phyloP scores from a whole-genome alignment of 805 yeast genomes.

The Kodamaea hsintzibuensis region DNA sequence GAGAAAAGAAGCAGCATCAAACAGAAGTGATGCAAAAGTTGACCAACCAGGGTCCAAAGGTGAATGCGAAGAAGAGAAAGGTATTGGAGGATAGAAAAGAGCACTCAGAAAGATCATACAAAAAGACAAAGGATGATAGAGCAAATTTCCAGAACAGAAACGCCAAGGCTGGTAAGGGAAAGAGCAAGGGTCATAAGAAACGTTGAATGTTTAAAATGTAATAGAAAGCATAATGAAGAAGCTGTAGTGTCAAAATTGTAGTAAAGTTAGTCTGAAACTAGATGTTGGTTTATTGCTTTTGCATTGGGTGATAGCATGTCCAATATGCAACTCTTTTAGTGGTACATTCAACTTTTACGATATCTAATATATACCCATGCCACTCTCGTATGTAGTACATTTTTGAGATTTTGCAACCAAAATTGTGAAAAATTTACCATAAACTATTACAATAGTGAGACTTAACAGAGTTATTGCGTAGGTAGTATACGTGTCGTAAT shows the following conservation, averaged over 20 bases:
- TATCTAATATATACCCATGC: not conserved
- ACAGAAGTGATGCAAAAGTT: constrained; percentile 37
- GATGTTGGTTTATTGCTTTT: not conserved
- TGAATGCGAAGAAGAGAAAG: constrained; percentile 72
- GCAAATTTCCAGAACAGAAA: constrained; percentile 46
- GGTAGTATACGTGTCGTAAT: too few relatives aligned
- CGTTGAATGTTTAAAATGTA: not conserved
- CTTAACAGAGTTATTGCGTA: too few relatives aligned
- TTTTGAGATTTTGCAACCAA: not conserved
- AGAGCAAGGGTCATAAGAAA: not conserved
- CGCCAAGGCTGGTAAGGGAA: constrained; percentile 12
- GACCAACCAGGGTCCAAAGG: constrained; percentile 52
- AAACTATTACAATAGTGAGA: too few relatives aligned
- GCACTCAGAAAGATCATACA: constrained; percentile 56
- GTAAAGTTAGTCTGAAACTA: not conserved
- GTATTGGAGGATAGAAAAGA: constrained; percentile 61
- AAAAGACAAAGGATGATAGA: constrained; percentile 79
- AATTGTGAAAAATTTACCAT: too few relatives aligned
- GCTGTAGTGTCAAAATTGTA: not conserved
- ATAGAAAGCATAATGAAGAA: not conserved
- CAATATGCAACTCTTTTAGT: too few relatives aligned
- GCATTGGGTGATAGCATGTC: not conserved
- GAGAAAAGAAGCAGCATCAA: constrained; percentile 49
- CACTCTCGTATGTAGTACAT: not conserved
- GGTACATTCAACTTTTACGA: too few relatives aligned